phyloP scores from a whole-genome alignment of 352 stramenopile species.

The Globisporangium spinosum region DNA sequence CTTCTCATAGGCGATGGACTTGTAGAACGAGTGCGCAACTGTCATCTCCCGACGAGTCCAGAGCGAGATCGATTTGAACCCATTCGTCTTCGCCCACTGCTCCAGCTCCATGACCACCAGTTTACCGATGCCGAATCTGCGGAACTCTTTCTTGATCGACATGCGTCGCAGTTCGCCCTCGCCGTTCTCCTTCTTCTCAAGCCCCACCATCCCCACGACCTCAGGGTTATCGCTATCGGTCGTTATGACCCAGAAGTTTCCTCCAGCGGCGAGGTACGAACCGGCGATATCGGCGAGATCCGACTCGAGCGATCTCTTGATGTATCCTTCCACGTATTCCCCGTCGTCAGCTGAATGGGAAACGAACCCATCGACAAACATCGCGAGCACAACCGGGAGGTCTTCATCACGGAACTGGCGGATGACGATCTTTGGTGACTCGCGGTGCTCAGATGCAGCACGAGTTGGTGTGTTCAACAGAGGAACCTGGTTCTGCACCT shows the following conservation, averaged over 20 bases:
- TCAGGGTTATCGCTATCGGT: not conserved
- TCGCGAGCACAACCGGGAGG: not conserved
- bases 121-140: constrained; percentile 35
- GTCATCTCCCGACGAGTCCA: constrained; percentile 33
- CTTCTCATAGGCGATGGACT: constrained; percentile 25
- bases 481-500: not conserved
- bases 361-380: constrained; percentile 20
- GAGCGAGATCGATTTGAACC: constrained; percentile 28
- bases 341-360: not conserved
- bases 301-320: constrained; percentile 14
- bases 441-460: too few species aligned
- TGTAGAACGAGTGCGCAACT: constrained; percentile 34
- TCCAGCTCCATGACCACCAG: constrained; percentile 41
- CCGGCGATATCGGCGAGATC: constrained; percentile 11
- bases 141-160: constrained; percentile 33
- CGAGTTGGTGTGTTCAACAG: too few species aligned
- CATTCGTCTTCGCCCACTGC: constrained; percentile 29
- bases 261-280: constrained; percentile 21
- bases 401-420: constrained; percentile 15
- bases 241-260: constrained; percentile 39
- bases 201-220: constrained; percentile 37
- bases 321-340: constrained; percentile 9
- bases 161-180: constrained; percentile 44
- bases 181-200: constrained; percentile 29
- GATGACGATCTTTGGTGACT: constrained; percentile 7